Conservation (phyloP, 1,284 basidiomycete species). For the Pholiota adiposa region DNA sequence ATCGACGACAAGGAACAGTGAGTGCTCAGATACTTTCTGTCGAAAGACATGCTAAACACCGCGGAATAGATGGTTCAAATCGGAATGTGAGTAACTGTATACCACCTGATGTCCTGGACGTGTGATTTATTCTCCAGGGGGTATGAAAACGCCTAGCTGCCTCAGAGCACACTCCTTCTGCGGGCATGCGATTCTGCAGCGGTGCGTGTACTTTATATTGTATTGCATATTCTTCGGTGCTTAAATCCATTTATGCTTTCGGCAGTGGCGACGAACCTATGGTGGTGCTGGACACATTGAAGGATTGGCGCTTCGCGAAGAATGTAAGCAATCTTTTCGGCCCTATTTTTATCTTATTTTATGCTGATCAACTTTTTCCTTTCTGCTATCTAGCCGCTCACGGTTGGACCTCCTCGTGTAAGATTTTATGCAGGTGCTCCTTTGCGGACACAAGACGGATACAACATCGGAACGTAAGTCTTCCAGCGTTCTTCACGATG, state of each 20-base stretch:
- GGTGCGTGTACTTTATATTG: conserved; percentile 45
- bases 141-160: conserved; percentile 57
- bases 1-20: conserved; percentile 84
- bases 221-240: not conserved
- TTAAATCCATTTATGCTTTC: not conserved
- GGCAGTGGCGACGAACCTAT: conserved; percentile 85
- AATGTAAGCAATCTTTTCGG: conserved; percentile 54
- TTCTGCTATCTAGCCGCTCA: too few relatives aligned
- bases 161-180: conserved; percentile 77
- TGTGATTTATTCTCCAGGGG: conserved; percentile 48
- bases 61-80: conserved; percentile 75
- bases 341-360: too few relatives aligned
- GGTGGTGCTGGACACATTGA: conserved; percentile 78
- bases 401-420: conserved; percentile 67
- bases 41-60: not conserved
- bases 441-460: conserved; percentile 86
- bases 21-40: conserved; percentile 28
- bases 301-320: conserved; percentile 89
- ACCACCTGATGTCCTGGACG: conserved; percentile 8
- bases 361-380: too few relatives aligned
- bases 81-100: conserved; percentile 59
- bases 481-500: not conserved
- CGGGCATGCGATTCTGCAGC: conserved; percentile 82
- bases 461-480: conserved; percentile 82
- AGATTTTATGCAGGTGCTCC: conserved; percentile 95